Evolutionary conservation across 805 yeast species (phyloP).

Genomic region (Wickerhamiella azyma): DNA sequence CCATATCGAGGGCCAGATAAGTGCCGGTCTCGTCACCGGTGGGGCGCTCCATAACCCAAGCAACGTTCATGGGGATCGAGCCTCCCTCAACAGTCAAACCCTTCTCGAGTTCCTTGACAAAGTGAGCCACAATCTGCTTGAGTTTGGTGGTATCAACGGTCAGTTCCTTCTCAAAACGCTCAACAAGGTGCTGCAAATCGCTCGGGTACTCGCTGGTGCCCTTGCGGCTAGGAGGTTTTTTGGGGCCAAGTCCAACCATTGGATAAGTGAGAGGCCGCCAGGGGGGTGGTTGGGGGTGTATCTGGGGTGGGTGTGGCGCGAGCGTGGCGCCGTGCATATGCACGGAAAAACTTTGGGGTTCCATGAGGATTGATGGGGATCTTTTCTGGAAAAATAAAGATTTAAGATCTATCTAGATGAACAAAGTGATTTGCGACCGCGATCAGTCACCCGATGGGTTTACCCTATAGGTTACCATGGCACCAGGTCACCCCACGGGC

Average conservation of each 20-base stretch:
- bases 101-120: conserved; percentile 63
- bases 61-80: conserved; percentile 91
- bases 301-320: no score
- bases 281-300: no score
- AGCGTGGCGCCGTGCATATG: neutral
- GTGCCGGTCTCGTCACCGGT: conserved; percentile 85
- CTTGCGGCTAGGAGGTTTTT: conserved; percentile 67
- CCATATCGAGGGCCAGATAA: conserved; percentile 85
- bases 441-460: no score
- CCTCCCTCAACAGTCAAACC: conserved; percentile 59
- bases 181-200: conserved; percentile 43
- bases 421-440: no score
- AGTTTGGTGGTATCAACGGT: conserved; percentile 48
- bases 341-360: no score
- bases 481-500: no score
- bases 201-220: conserved; percentile 54
- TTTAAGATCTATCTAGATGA: no score
- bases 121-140: conserved; percentile 56
- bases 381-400: no score
- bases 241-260: conserved; percentile 80
- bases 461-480: no score
- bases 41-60: conserved; percentile 92
- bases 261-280: neutral
- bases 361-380: no score
- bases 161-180: conserved; percentile 45